Conservation (phyloP, 208 protist species). For the Crithidia sp. region DNA sequence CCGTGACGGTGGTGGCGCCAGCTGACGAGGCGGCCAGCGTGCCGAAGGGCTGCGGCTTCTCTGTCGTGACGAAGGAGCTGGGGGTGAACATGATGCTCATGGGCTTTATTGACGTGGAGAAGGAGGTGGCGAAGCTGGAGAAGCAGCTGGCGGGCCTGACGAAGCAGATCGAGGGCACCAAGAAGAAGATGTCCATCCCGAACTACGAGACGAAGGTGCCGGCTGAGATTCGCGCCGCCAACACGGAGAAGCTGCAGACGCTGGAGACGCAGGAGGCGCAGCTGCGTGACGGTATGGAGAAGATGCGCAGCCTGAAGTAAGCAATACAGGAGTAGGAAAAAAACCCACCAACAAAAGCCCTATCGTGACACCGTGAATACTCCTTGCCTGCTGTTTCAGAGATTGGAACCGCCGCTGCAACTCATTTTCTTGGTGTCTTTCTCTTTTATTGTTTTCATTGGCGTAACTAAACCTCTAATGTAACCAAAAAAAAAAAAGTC, state of each 20-base stretch:
- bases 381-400: too few species aligned
- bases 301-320: slow-evolving; percentile 68
- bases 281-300: slow-evolving; percentile 68
- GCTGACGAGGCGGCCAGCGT: slow-evolving; percentile 53
- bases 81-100: slow-evolving; percentile 90
- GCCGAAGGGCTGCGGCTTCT: slow-evolving; percentile 87
- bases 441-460: too few species aligned
- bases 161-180: slow-evolving; percentile 84
- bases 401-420: too few species aligned
- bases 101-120: slow-evolving; percentile 90
- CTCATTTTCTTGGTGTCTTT: too few species aligned
- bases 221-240: slow-evolving; percentile 71
- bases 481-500: too few species aligned
- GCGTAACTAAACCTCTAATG: too few species aligned
- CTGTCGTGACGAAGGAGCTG: slow-evolving; percentile 83
- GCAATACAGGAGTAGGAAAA: background rate
- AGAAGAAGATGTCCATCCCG: slow-evolving; percentile 89
- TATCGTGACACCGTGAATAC: too few species aligned
- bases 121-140: slow-evolving; percentile 88
- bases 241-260: slow-evolving; percentile 81
- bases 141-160: slow-evolving; percentile 79
- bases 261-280: slow-evolving; percentile 74
- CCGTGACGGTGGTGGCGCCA: slow-evolving; percentile 61
- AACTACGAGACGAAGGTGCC: slow-evolving; percentile 94
- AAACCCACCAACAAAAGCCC: background rate